Evolutionary conservation across 2,329 filamentous ascomycete genomes (phyloP).

Genomic region (Clarireedia homoeocarpa): DNA sequence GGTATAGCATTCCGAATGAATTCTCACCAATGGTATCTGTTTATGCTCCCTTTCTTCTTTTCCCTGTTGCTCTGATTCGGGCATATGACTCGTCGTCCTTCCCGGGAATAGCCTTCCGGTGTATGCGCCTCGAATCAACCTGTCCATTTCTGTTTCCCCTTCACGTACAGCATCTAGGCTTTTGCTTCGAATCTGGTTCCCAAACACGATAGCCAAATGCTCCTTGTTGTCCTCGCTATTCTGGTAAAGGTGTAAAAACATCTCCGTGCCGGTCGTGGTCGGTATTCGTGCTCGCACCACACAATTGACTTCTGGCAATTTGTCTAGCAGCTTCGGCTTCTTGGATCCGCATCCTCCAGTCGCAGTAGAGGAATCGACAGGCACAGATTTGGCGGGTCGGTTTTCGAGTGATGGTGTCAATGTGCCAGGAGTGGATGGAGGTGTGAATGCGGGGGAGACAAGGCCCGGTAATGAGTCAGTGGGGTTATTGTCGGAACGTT

Average conservation of each 20-base stretch:
- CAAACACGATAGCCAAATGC: constrained; percentile 95
- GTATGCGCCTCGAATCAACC: constrained; percentile 93
- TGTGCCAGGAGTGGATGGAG: constrained; percentile 56
- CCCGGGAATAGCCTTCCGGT: constrained; percentile 81
- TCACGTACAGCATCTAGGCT: constrained; percentile 63
- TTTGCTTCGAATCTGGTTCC: constrained; percentile 68
- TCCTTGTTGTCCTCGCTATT: constrained; percentile 94
- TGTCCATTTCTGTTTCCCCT: constrained; percentile 78
- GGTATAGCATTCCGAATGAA: constrained; percentile 97
- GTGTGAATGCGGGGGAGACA: constrained; percentile 80
- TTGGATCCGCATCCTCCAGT: constrained; percentile 52
- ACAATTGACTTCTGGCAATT: constrained; percentile 80
- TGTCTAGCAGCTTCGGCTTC: constrained; percentile 64
- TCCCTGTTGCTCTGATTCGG: constrained; percentile 3
- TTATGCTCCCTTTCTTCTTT: constrained; percentile 6
- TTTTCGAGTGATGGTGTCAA: constrained; percentile 40
- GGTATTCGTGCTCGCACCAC: constrained; percentile 92
- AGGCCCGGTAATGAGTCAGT: constrained; percentile 36
- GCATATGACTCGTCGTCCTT: constrained; percentile 47
- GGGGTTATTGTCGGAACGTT: neutral
- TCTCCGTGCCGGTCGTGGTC: constrained; percentile 83
- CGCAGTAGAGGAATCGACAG: constrained; percentile 49
- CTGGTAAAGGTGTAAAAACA: constrained; percentile 92
- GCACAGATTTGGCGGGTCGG: constrained; percentile 31
- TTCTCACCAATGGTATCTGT: constrained; percentile 66